Percentiles rank a stretch among this genome's conserved stretches.
phyloP scores from a whole-genome alignment of 1,284 basidiomycete genomes.

The Sphaerobolus stellatus region DNA sequence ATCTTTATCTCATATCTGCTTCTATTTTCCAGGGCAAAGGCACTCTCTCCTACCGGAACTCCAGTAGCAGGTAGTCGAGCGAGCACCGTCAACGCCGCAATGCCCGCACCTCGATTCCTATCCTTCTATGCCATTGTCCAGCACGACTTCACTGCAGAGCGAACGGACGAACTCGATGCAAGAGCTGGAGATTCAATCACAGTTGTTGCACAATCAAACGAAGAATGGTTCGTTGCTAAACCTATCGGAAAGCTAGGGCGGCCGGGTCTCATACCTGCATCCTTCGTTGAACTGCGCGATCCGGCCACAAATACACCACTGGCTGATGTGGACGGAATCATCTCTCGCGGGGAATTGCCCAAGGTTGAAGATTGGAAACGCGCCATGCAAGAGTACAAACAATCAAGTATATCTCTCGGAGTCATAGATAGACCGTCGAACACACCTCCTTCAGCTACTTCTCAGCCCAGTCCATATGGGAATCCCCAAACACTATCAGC shows the following conservation, averaged over 20 bases:
- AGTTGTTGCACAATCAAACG: conserved; percentile 86
- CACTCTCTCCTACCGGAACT: background rate
- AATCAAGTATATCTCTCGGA: conserved; percentile 92
- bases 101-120: conserved; percentile 47
- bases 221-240: conserved; percentile 90
- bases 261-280: conserved; percentile 94
- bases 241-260: conserved; percentile 93
- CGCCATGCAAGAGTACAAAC: conserved; percentile 93
- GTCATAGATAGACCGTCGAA: conserved; percentile 59
- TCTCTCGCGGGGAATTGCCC: conserved; percentile 84
- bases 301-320: conserved; percentile 79
- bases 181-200: conserved; percentile 93
- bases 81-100: background rate
- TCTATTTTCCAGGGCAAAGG: too few relatives aligned
- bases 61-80: conserved; percentile 5
- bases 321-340: conserved; percentile 70
- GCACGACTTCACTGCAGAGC: conserved; percentile 93
- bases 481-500: conserved; percentile 26
- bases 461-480: conserved; percentile 2
- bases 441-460: conserved; percentile 32
- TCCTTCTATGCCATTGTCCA: conserved; percentile 91
- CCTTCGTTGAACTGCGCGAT: conserved; percentile 95
- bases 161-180: conserved; percentile 94
- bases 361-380: conserved; percentile 98
- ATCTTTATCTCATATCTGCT: background rate